A percentile compares a stretch with the other conserved stretches of the same genome.
phyloP scores from a whole-genome alignment of 139 green algal genomes.

The Picochlorum sp. region DNA sequence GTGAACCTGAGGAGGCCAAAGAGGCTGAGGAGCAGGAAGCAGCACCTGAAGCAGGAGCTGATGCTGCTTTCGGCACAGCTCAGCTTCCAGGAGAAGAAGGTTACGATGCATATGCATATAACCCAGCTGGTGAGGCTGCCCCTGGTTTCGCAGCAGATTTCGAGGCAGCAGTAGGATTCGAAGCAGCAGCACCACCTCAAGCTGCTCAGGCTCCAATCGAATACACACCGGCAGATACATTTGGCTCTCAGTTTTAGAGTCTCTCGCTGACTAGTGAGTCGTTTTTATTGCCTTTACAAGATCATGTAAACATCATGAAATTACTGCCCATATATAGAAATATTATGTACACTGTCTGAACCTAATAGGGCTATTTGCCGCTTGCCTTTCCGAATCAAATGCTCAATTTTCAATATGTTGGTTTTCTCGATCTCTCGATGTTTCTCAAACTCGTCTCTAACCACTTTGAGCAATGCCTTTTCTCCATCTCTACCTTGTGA shows the following conservation, averaged over 20 bases:
- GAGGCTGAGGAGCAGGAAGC: constrained; percentile 18
- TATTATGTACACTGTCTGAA: neutral
- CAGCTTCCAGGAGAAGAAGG: constrained; percentile 12
- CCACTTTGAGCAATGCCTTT: neutral
- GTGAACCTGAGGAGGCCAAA: constrained; percentile 66
- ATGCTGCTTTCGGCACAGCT: constrained; percentile 3
- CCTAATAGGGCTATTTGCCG: constrained; percentile 19
- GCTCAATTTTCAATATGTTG: constrained; percentile 16
- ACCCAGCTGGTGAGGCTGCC: constrained; percentile 9
- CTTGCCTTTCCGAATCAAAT: constrained; percentile 13
- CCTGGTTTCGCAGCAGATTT: constrained; percentile 23
- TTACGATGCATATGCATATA: constrained; percentile 27
- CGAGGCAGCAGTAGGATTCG: constrained; percentile 41
- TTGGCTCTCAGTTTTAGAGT: neutral
- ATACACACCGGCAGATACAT: neutral
- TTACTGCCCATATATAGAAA: neutral
- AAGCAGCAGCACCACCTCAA: constrained; percentile 33
- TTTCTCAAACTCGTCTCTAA: constrained; percentile 11
- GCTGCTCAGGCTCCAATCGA: constrained; percentile 7
- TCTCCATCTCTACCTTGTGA: neutral
- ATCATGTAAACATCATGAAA: neutral
- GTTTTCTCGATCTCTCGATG: constrained; percentile 1
- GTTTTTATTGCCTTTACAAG: neutral
- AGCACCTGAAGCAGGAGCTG: neutral
- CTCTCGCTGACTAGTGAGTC: too few species aligned